These are phyloP conservation scores for Phaeosphaeria sp. DNA, from an alignment of 2,329 filamentous ascomycete genomes.

Conservation along the genomic window DNA sequence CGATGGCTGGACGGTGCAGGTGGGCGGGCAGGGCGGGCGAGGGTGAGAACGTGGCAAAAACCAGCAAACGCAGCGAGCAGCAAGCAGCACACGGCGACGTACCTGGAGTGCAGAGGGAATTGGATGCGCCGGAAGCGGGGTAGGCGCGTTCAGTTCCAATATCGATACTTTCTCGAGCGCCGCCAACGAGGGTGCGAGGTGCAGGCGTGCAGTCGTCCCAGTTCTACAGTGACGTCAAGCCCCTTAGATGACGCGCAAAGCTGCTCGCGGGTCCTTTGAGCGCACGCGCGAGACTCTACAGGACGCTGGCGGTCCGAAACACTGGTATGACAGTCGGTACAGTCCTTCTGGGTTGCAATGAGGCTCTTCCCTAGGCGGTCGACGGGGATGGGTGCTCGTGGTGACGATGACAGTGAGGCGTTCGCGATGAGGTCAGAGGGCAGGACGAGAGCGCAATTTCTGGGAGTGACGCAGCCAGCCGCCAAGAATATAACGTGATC, in stretches of 20 bases:
- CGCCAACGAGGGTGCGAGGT: slow-evolving; percentile 21
- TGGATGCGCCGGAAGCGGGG: slow-evolving; percentile 35
- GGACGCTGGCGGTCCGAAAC: slow-evolving; percentile 2
- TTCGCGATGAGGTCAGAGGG: slow-evolving; percentile 47
- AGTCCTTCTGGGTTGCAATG: slow-evolving; percentile 26
- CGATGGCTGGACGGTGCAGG: slow-evolving; percentile 3
- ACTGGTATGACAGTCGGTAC: not conserved
- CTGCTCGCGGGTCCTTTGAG: slow-evolving; percentile 16
- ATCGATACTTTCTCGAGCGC: slow-evolving; percentile 19
- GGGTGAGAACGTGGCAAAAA: slow-evolving; percentile 28
- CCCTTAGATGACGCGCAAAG: slow-evolving; percentile 27
- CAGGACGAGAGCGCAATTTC: slow-evolving; percentile 41
- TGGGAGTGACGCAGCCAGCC: slow-evolving; percentile 37
- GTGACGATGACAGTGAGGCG: slow-evolving; percentile 43
- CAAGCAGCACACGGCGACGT: slow-evolving; percentile 29
- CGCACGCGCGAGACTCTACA: slow-evolving; percentile 16
- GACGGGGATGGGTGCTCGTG: slow-evolving; percentile 35
- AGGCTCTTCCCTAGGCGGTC: slow-evolving; percentile 33
- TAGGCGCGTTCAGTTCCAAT: slow-evolving; percentile 23
- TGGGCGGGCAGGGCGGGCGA: slow-evolving; percentile 17
- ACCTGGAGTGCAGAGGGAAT: slow-evolving; percentile 28
- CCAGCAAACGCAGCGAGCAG: not conserved
- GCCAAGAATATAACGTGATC: slow-evolving; percentile 41
- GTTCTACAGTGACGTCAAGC: slow-evolving; percentile 39
- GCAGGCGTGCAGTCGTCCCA: slow-evolving; percentile 24